Percentiles rank a stretch among this genome's conserved stretches.
These are phyloP conservation scores for Carex littledalei DNA, from an alignment of 176 grass and related monocot species.

Conservation along the genomic window DNA sequence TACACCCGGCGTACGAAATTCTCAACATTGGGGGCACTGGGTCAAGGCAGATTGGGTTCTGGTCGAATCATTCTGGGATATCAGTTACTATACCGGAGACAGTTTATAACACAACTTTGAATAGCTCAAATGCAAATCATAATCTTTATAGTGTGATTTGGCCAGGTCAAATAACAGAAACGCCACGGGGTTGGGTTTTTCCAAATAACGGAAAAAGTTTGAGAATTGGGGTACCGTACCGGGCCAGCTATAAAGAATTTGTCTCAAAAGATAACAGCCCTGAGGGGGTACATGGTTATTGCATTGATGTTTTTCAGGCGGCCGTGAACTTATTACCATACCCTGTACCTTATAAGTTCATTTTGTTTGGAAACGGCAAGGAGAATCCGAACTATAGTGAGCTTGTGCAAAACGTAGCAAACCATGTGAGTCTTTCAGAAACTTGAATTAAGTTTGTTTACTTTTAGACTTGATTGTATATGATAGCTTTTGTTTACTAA, in stretches of 20 bases:
- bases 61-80: slow-evolving; percentile 50
- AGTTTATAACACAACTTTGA: slow-evolving; percentile 21
- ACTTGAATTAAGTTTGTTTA: slow-evolving; percentile 9
- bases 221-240: slow-evolving; percentile 73
- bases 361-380: slow-evolving; percentile 59
- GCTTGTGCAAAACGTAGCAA: slow-evolving; percentile 48
- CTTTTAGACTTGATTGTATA: neutral
- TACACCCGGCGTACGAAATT: slow-evolving; percentile 56
- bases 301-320: slow-evolving; percentile 88
- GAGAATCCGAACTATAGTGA: slow-evolving; percentile 67
- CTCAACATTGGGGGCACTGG: slow-evolving; percentile 73
- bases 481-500: neutral
- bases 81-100: slow-evolving; percentile 39
- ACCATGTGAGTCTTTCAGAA: slow-evolving; percentile 47
- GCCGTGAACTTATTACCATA: slow-evolving; percentile 61
- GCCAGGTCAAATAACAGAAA: slow-evolving; percentile 57
- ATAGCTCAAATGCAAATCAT: slow-evolving; percentile 29
- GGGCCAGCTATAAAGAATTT: slow-evolving; percentile 59
- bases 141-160: slow-evolving; percentile 60
- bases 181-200: slow-evolving; percentile 81
- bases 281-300: slow-evolving; percentile 68
- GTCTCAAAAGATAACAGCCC: slow-evolving; percentile 40
- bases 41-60: slow-evolving; percentile 58
- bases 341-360: slow-evolving; percentile 52
- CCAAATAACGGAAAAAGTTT: slow-evolving; percentile 67